Evolutionary conservation across 2,329 filamentous ascomycete genomes (phyloP).

Genomic region (Trichoderma breve): DNA sequence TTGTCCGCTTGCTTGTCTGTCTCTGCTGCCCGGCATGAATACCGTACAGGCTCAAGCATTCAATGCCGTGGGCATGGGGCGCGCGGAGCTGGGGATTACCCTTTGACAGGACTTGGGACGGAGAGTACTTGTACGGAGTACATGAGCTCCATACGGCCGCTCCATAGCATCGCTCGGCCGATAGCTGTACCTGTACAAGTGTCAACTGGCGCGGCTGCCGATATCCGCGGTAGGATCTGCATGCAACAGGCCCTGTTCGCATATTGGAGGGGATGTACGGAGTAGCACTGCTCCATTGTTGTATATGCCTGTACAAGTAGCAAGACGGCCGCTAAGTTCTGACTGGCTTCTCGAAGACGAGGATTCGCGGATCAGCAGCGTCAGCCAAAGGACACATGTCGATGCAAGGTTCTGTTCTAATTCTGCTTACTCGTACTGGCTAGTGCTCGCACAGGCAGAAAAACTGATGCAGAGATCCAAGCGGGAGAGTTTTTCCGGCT

Average conservation of each 20-base stretch:
- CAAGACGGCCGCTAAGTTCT: not conserved
- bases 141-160: not conserved
- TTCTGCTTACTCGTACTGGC: not conserved
- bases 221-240: slow-evolving; percentile 11
- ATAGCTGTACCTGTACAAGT: not conserved
- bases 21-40: not conserved
- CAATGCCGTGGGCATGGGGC: not conserved
- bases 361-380: not conserved
- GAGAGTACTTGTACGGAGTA: not conserved
- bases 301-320: not conserved
- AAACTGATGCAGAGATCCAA: not conserved
- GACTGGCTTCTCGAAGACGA: slow-evolving; percentile 11
- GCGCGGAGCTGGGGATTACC: not conserved
- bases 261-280: not conserved
- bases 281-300: not conserved
- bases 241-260: not conserved
- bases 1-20: not conserved
- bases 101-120: not conserved
- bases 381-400: not conserved
- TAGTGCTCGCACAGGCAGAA: not conserved
- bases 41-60: not conserved
- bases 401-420: not conserved
- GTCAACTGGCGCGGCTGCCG: slow-evolving; percentile 1
- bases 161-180: slow-evolving; percentile 12
- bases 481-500: not conserved